Evolutionary conservation across 129 eudicot genomes (phyloP).

Genomic region (Chrysanthemum makinoi): DNA sequence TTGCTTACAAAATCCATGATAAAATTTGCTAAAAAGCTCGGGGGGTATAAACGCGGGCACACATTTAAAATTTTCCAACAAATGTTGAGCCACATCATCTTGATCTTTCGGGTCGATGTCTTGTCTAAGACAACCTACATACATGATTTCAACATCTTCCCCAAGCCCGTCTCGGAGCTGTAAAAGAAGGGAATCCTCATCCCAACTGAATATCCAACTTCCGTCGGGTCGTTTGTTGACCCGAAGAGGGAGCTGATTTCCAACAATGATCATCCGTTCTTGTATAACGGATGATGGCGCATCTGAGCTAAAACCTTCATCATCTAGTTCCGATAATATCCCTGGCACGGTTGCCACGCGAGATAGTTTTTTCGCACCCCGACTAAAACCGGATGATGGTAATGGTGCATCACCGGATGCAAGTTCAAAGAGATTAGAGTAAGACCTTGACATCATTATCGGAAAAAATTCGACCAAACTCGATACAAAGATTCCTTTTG

Average conservation of each 20-base stretch:
- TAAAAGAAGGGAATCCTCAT: conserved; percentile 84
- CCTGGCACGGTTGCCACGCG: conserved; percentile 86
- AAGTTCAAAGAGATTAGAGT: conserved; percentile 78
- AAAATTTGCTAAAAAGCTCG: conserved; percentile 69
- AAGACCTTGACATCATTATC: conserved; percentile 81
- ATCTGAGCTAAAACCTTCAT: conserved; percentile 76
- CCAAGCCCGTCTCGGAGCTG: conserved; percentile 84
- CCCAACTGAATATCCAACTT: conserved; percentile 88
- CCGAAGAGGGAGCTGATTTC: conserved; percentile 86
- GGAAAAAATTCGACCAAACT: conserved; percentile 1
- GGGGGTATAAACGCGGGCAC: conserved; percentile 89
- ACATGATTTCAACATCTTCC: conserved; percentile 77
- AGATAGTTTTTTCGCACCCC: conserved; percentile 61
- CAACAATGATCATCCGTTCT: conserved; percentile 87
- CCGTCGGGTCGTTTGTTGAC: conserved; percentile 46
- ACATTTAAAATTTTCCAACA: conserved; percentile 80
- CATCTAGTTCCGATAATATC: conserved; percentile 72
- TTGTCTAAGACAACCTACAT: conserved; percentile 73
- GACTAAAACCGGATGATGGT: conserved; percentile 43
- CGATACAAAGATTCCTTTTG: conserved; percentile 13
- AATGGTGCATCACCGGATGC: conserved; percentile 70
- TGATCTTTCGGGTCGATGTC: conserved; percentile 72
- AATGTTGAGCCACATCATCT: conserved; percentile 74
- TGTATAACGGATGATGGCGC: conserved; percentile 77
- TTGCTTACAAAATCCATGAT: conserved; percentile 92